Evolutionary conservation across 768 basidiomycete species (phyloP).

Genomic region (Pisolithus microcarpus): DNA sequence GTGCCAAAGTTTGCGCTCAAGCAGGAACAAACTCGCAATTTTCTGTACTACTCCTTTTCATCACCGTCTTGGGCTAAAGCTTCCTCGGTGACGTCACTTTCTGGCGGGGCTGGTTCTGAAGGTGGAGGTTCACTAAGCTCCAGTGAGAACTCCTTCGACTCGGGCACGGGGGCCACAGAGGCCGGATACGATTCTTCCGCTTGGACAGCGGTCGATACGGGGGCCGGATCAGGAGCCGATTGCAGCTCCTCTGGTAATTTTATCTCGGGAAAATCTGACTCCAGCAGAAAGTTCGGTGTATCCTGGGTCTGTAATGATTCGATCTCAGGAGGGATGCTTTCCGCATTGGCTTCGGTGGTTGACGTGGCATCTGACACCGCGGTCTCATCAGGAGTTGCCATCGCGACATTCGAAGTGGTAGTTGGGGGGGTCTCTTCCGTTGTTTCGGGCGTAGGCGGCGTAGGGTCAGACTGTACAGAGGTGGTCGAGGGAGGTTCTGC

Average conservation of each 20-base stretch:
- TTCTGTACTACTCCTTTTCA: constrained; percentile 8
- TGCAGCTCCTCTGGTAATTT: neutral
- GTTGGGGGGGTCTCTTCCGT: neutral
- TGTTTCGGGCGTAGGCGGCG: neutral
- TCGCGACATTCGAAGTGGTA: neutral
- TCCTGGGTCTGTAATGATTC: neutral
- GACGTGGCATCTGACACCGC: neutral
- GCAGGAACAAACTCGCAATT: neutral
- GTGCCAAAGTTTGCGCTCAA: no score
- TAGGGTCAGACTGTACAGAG: neutral
- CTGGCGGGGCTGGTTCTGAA: constrained; percentile 26
- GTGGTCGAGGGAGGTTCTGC: neutral
- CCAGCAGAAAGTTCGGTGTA: neutral
- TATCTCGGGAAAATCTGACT: neutral
- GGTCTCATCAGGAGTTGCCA: neutral
- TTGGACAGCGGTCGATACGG: constrained; percentile 1
- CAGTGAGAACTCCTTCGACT: constrained; percentile 9
- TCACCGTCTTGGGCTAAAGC: constrained; percentile 13
- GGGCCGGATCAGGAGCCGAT: neutral
- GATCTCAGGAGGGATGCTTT: neutral
- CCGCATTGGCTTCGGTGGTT: neutral
- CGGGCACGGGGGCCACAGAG: constrained; percentile 8
- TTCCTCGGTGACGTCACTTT: constrained; percentile 31
- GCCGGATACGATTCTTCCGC: constrained; percentile 6
- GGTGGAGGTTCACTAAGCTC: constrained; percentile 26